Conservation (phyloP, 2,329 filamentous ascomycete genomes). For the Phaeosphaeriaceae sp. region DNA sequence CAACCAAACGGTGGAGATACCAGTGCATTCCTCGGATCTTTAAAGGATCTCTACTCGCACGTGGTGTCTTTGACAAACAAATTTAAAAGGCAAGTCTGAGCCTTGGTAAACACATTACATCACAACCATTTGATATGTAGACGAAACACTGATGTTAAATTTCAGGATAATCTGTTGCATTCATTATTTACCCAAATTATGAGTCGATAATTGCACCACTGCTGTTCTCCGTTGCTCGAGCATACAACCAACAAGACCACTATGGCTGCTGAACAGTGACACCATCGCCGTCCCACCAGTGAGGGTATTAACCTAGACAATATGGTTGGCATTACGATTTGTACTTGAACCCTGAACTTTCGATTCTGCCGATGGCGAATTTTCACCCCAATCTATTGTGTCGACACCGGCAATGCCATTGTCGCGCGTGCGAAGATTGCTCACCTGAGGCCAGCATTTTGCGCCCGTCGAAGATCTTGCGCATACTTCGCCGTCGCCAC, state of each 20-base stretch:
- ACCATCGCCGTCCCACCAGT: too few species aligned
- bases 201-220: too few species aligned
- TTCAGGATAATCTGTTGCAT: too few species aligned
- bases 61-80: conserved; percentile 28
- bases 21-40: conserved; percentile 24
- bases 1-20: conserved; percentile 35
- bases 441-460: conserved; percentile 5
- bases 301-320: too few species aligned
- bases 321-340: too few species aligned
- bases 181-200: too few species aligned
- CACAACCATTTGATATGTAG: background rate
- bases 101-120: conserved; percentile 6
- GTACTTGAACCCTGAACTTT: too few species aligned
- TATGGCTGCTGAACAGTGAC: too few species aligned
- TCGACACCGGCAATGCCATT: background rate
- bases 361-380: background rate
- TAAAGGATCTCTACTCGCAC: conserved; percentile 11
- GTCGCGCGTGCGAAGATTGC: background rate
- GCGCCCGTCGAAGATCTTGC: background rate
- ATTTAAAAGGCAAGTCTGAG: conserved; percentile 47
- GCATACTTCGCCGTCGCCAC: conserved; percentile 5
- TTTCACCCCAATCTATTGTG: background rate
- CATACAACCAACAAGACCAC: too few species aligned
- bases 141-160: too few species aligned
- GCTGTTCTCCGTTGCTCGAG: too few species aligned